A percentile compares a stretch with the other conserved stretches of the same genome.
Evolutionary conservation across 176 grass and related monocot genomes (phyloP).

Genomic region (Zea mays): Zm-B73-REFERENCE-NAM-5.0 NC_050097.1:221644501-221645000

Average conservation of each 20-base stretch:
- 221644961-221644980: too few relatives aligned
- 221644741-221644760: not conserved
- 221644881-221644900: too few relatives aligned
- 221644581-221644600: not conserved
- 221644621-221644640: not conserved
- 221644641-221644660: not conserved
- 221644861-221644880: not conserved
- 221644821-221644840: not conserved
- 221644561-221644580: not conserved
- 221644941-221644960: too few relatives aligned
- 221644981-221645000: too few relatives aligned
- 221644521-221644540: slow-evolving; percentile 27
- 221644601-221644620: not conserved
- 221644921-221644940: too few relatives aligned
- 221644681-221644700: not conserved
- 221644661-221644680: slow-evolving; percentile 6
- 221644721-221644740: not conserved
- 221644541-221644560: not conserved
- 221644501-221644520: not conserved
- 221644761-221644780: not conserved
- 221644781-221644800: not conserved
- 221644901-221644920: too few relatives aligned
- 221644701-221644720: not conserved
- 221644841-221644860: not conserved
- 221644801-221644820: not conserved